These are phyloP conservation scores for Cajanus cajan DNA, from an alignment of 306 rosid genomes.

Conservation along the genomic window DNA sequence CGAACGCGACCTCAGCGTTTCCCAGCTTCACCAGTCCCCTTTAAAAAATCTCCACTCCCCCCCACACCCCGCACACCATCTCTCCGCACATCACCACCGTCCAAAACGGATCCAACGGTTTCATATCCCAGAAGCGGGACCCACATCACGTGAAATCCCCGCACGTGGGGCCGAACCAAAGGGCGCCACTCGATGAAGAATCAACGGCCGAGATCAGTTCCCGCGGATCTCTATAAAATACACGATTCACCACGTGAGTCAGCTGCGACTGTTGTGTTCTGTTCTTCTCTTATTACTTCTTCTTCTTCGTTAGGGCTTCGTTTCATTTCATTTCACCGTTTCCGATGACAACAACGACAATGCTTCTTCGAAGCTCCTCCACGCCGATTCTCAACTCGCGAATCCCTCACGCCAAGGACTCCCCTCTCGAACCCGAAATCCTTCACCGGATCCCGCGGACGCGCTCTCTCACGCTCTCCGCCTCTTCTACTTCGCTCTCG, in stretches of 20 bases:
- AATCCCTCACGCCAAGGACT: slow-evolving; percentile 37
- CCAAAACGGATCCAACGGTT: slow-evolving; percentile 22
- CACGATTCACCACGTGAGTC: too few relatives aligned
- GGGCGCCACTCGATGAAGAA: background rate
- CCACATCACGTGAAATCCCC: slow-evolving; percentile 30
- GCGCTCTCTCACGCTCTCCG: slow-evolving; percentile 40
- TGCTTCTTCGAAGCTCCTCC: slow-evolving; percentile 62
- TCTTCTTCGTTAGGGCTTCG: background rate
- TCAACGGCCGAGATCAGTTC: slow-evolving; percentile 42
- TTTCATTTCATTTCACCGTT: background rate
- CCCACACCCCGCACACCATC: background rate
- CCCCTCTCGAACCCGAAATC: slow-evolving; percentile 41
- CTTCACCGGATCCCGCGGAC: slow-evolving; percentile 35
- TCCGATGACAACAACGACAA: slow-evolving; percentile 1
- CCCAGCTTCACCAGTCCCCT: slow-evolving; percentile 16
- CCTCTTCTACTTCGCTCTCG: slow-evolving; percentile 32
- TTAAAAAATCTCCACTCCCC: slow-evolving; percentile 17
- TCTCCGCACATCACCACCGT: slow-evolving; percentile 34
- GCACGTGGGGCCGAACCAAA: background rate
- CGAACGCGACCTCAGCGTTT: slow-evolving; percentile 25
- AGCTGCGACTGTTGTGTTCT: background rate
- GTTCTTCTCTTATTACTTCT: background rate
- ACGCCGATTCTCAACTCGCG: slow-evolving; percentile 54
- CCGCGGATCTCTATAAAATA: slow-evolving; percentile 19
- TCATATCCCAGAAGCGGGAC: background rate